These are phyloP conservation scores for Acidiella bohemica DNA, from an alignment of 495 filamentous ascomycete species.

Conservation along the genomic window DNA sequence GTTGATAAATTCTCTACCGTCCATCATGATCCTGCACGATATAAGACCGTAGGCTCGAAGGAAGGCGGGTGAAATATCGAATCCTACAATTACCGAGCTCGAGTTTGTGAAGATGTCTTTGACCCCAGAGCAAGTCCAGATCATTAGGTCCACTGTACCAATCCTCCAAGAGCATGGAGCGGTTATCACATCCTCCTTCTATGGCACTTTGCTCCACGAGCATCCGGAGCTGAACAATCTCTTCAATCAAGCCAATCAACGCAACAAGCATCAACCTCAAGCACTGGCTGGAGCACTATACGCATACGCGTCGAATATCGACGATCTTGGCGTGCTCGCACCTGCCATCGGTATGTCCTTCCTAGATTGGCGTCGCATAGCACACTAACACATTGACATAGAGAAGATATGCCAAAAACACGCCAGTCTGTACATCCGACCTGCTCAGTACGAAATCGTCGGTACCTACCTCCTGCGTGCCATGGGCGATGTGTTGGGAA, in stretches of 20 bases:
- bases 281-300: slow-evolving; percentile 54
- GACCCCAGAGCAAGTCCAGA: slow-evolving; percentile 27
- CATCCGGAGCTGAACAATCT: slow-evolving; percentile 49
- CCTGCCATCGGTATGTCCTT: slow-evolving; percentile 56
- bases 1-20: too few relatives aligned
- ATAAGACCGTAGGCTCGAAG: too few relatives aligned
- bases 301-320: slow-evolving; percentile 58
- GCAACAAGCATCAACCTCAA: slow-evolving; percentile 47
- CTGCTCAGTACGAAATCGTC: slow-evolving; percentile 56
- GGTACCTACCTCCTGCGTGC: slow-evolving; percentile 53
- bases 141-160: slow-evolving; percentile 47
- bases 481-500: slow-evolving; percentile 53
- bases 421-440: slow-evolving; percentile 52
- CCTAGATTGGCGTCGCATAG: too few relatives aligned
- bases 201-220: slow-evolving; percentile 49
- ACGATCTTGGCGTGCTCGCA: slow-evolving; percentile 47
- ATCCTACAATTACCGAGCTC: too few relatives aligned
- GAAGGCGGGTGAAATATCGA: too few relatives aligned
- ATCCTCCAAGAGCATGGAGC: slow-evolving; percentile 52
- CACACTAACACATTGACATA: too few relatives aligned
- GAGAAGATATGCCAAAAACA: slow-evolving; percentile 65
- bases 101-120: too few relatives aligned
- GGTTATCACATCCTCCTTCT: slow-evolving; percentile 54
- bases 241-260: slow-evolving; percentile 56
- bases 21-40: too few relatives aligned